Conservation (phyloP, 805 yeast genomes). For the Sugiyamaella americana region DNA sequence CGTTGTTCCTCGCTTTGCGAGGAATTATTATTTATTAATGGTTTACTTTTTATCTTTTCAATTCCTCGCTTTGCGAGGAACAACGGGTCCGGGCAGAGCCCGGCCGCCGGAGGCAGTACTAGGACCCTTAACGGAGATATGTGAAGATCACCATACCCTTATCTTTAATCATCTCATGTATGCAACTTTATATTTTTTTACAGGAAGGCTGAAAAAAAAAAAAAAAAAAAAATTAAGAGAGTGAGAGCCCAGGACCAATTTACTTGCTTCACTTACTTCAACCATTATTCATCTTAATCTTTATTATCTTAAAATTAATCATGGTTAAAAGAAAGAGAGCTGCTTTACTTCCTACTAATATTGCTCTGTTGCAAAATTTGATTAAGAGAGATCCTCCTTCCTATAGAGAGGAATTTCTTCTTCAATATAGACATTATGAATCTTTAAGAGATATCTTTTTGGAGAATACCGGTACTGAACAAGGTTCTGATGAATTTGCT, state of each 20-base stretch:
- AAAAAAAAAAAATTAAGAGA: too few relatives aligned
- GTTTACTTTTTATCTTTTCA: too few relatives aligned
- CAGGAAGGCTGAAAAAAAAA: not conserved
- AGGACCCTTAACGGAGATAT: not conserved
- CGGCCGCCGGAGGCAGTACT: not conserved
- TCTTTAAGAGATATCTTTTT: conserved; percentile 83
- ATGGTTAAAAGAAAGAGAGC: conserved; percentile 91
- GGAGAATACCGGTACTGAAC: conserved; percentile 57
- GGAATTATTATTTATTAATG: too few relatives aligned
- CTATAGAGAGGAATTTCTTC: conserved; percentile 86
- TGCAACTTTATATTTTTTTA: not conserved
- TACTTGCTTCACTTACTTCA: too few relatives aligned
- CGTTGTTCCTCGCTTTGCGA: too few relatives aligned
- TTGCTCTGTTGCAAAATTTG: conserved; percentile 83
- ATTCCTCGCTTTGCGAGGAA: too few relatives aligned
- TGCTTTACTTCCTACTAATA: conserved; percentile 86
- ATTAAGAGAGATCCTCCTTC: conserved; percentile 93
- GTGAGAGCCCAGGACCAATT: too few relatives aligned
- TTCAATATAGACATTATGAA: conserved; percentile 89
- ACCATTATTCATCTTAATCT: too few relatives aligned
- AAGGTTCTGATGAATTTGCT: conserved; percentile 60
- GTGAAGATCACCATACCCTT: not conserved
- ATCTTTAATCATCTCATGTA: not conserved
- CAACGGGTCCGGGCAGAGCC: not conserved
- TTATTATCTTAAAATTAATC: not conserved